Base-by-base conservation (phyloP, 768 basidiomycete species). In the Tremella yokohamensis region DNA sequence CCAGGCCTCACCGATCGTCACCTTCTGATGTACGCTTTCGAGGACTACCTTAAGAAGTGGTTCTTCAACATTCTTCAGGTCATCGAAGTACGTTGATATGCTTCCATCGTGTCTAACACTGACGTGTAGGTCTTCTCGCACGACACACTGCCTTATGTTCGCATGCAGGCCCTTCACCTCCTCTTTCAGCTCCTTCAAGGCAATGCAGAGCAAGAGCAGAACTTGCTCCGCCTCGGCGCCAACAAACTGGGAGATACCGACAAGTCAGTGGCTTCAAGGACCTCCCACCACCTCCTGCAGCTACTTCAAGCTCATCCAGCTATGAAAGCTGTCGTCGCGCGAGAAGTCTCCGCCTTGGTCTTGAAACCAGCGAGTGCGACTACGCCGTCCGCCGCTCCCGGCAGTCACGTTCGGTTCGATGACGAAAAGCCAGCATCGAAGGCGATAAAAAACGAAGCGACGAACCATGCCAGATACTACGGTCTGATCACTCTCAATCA, bases 211-310 rank as follows among this genome's bases (percentile, higher is more conserved):
- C 96, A 99, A 75, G 96, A 98, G 73, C 91, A 97, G 70, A 99
- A 99, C 79, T 79, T 98, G 26, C 83, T 98, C 4, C 84, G 87
- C 25, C 80, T 98, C 4, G 85, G 97, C 8, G 90, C 91, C 34
- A 94, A 98, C 80, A 98, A 98, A 75, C 83, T 99, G 89, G 92
- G 93, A 51, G 96, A 98, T 75, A 84, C 84, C 7, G 89, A 96
- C 62, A 87, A 87, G 71, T 80, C 87, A 0, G 82, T 98, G 52
- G 89, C 89, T 56, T 92, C 93, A 13, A 85, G 90, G 58, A 87
- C 89, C 0, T 97, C 93, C 0, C 85, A 93, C 70, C 86, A 92
- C 74, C 77, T 96, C 29, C 85, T 98, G 22, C 88, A 91, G 65
- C 80, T 96, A 13, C 82, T 98, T 0, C 93, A 98, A 77, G 74